Percentiles rank a stretch among this genome's conserved stretches.
These are phyloP conservation scores for Cavenderia fasciculata DNA, from an alignment of 78 protist species.

Conservation along the genomic window DNA sequence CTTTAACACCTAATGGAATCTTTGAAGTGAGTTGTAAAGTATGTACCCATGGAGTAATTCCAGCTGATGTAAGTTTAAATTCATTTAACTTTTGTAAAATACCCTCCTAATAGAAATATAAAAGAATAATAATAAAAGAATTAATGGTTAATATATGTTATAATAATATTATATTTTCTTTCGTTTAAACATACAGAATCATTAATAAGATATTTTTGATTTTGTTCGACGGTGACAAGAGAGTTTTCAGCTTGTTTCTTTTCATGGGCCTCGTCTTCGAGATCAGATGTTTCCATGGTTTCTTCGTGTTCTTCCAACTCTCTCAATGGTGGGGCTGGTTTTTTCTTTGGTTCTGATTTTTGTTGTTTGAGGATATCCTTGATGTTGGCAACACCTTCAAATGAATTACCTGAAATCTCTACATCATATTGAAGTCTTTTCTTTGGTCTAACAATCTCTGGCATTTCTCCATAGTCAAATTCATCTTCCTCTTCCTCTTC, in stretches of 20 bases:
- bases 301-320: constrained; percentile 16
- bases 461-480: constrained; percentile 13
- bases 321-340: constrained; percentile 22
- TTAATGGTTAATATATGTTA: background rate
- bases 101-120: constrained; percentile 13
- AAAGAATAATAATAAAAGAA: background rate
- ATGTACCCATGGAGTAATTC: constrained; percentile 78
- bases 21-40: constrained; percentile 52
- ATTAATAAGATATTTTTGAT: constrained; percentile 29
- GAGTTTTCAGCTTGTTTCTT: constrained; percentile 7
- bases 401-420: constrained; percentile 2
- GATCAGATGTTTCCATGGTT: background rate
- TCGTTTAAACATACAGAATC: constrained; percentile 22
- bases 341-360: constrained; percentile 5
- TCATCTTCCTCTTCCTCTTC: constrained; percentile 7
- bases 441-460: constrained; percentile 21
- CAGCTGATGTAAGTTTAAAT: background rate
- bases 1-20: background rate
- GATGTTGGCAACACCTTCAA: constrained; percentile 63
- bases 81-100: constrained; percentile 31
- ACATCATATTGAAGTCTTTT: constrained; percentile 29
- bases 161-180: background rate
- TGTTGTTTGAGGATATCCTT: constrained; percentile 15
- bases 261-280: constrained; percentile 6
- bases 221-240: background rate